Evolutionary conservation across 2,329 filamentous ascomycete species (phyloP), one percentile per base, ranked within the genome.

Genomic region (Colletotrichum limetticola): DNA sequence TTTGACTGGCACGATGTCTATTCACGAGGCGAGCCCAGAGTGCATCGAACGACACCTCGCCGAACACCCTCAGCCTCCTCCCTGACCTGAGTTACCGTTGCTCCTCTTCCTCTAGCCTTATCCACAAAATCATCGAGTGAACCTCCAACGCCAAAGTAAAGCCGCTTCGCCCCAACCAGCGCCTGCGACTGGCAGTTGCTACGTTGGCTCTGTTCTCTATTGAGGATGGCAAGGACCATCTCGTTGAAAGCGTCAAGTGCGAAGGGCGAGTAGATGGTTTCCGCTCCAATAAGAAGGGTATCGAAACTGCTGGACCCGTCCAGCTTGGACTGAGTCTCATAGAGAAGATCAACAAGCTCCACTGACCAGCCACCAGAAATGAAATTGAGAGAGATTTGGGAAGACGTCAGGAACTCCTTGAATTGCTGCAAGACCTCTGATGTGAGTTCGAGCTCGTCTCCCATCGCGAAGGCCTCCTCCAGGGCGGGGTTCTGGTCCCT

Each of bases 61-160:
- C 89, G 86, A 9, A 92, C 90, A 1, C 91, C 91, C 59, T 90
- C 88, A 0, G 85, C 84, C 78, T 92, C 90, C 77, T 92, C 89
- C 71, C 88, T 84, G 42, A 92, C 75, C 61, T 85, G 84, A 53
- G 85, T 81, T 46, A 92, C 86, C 3, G 76, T 74, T 12, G 83
- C 85, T 2, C 89, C 90, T 49, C 85, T 85, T 0, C 79, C 82
- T 67, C 83, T 83, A 55, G 90, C 87, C 74, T 83, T 85, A 63
- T 85, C 82, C 60, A 91, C 84, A 76, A 97, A 94, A 75, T 94
- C 93, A 79, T 95, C 92, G 26, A 97, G 87, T 24, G 93, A 95
- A 0, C 94, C 94, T 0, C 94, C 94, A 5, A 97, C 94, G 3
- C 94, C 94, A 82, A 97, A 97, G 82, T 97, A 97, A 12, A 95